Conservation (phyloP, 257 asterid species). For the Fraxinus americana region DNA sequence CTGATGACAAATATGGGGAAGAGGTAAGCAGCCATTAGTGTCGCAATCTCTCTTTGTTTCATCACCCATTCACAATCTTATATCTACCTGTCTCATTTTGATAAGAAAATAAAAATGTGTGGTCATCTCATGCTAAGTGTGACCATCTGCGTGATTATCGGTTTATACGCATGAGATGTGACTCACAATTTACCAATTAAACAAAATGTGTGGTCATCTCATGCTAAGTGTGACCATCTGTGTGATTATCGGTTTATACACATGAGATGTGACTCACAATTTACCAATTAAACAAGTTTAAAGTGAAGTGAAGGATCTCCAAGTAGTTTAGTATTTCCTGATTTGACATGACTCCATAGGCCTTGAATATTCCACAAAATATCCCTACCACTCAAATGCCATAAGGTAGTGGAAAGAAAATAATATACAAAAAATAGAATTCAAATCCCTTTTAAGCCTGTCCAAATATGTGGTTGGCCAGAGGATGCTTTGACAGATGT, state of each 20-base stretch:
- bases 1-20: conserved; percentile 97
- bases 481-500: neutral
- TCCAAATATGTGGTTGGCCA: neutral
- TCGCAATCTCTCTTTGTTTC: conserved; percentile 3
- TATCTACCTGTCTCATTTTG: conserved; percentile 9
- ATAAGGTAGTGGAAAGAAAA: neutral
- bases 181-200: conserved; percentile 13
- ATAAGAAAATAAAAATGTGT: conserved; percentile 10
- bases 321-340: neutral
- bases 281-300: conserved; percentile 9
- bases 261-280: conserved; percentile 5
- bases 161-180: conserved; percentile 5
- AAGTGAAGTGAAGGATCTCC: neutral
- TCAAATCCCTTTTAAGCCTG: neutral
- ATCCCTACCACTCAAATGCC: neutral
- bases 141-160: conserved; percentile 10
- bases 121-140: neutral
- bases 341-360: neutral
- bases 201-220: neutral
- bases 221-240: neutral
- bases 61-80: neutral
- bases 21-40: conserved; percentile 53
- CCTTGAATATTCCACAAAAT: neutral
- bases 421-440: neutral
- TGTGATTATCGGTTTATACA: conserved; percentile 11